Evolutionary conservation across 345 rosid genomes (phyloP), one percentile per base, ranked within the genome.

Genomic region (Barbarea vulgaris): DNA sequence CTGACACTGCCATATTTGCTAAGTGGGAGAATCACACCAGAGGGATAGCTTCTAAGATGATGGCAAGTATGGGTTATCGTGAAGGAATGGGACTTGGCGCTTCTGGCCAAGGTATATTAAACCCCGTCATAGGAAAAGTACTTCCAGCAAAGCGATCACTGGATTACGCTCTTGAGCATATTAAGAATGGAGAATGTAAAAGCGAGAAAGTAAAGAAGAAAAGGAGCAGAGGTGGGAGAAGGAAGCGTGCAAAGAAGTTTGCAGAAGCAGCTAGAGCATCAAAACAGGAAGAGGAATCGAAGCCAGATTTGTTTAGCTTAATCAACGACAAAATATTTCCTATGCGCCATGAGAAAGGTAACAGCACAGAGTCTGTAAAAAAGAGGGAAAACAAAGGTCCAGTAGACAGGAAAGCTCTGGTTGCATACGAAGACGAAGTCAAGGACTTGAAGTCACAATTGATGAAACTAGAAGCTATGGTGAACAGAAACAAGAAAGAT

Each of bases 1-100:
- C 81, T 9, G 96, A 89, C 22, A 95, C 97, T 18, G 83, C 84
- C 33, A 74, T 89, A 73, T 94, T 94, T 81, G 93, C 97, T 0
- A 89, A 84, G 67, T 95, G 99, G 99, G 99, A 95, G 84, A 95
- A 90, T 70, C 98, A 92, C 84, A 90, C 98, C 0, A 83, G 98
- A 28, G 99, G 98, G 9, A 79, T 92, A 72, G 98, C 99, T 56
- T 95, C 98, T 24, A 92, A 89, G 90, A 87, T 92, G 97, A 92
- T 92, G 99, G 96, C 93, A 47, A 90, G 60, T 76, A 92, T 95
- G 99, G 98, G 98, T 33, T 90, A 90, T 66, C 89, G 94, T 13
- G 91, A 88, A 79, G 97, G 99, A 39, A 90, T 90, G 97, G 99
- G 97, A 44, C 83, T 92, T 77, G 99, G 97, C 2, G 87, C 70